phyloP scores from a whole-genome alignment of 2,329 filamentous ascomycete genomes.

The Penicillium sp. region DNA sequence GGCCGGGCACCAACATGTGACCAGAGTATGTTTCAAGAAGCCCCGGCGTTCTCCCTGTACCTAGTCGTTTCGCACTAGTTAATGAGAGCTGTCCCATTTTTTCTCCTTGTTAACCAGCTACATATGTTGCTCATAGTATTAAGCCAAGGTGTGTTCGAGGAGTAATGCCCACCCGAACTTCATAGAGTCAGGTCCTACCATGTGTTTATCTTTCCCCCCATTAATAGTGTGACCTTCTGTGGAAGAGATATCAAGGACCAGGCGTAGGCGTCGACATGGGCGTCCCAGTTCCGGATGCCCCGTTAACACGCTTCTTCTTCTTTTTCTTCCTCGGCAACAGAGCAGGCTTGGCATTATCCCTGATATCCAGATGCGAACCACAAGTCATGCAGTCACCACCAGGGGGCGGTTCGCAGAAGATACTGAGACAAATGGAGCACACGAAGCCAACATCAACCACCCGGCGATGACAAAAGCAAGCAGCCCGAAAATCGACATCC shows the following conservation, averaged over 20 bases:
- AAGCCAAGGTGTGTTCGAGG: background rate
- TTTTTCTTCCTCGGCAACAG: slow-evolving; percentile 64
- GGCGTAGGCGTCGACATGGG: slow-evolving; percentile 50
- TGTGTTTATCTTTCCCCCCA: background rate
- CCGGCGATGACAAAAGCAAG: slow-evolving; percentile 88
- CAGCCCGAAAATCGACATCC: slow-evolving; percentile 90
- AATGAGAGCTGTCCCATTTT: background rate
- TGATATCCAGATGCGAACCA: slow-evolving; percentile 67
- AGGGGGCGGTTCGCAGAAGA: slow-evolving; percentile 64
- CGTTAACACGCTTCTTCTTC: slow-evolving; percentile 58
- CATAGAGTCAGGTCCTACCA: background rate
- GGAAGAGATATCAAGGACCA: slow-evolving; percentile 20
- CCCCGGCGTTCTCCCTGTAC: background rate
- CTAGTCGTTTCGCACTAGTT: background rate
- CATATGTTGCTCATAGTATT: background rate
- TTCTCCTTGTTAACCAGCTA: background rate
- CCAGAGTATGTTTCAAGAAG: background rate
- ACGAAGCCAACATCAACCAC: slow-evolving; percentile 91
- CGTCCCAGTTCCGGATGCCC: slow-evolving; percentile 45
- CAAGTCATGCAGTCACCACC: slow-evolving; percentile 71
- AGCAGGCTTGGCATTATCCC: slow-evolving; percentile 64
- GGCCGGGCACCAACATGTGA: background rate
- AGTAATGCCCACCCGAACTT: background rate
- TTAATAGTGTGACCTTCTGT: background rate
- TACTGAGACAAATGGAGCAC: slow-evolving; percentile 91